Base-by-base conservation (phyloP, 768 basidiomycete genomes). In the Naganishia vishniacii region DNA sequence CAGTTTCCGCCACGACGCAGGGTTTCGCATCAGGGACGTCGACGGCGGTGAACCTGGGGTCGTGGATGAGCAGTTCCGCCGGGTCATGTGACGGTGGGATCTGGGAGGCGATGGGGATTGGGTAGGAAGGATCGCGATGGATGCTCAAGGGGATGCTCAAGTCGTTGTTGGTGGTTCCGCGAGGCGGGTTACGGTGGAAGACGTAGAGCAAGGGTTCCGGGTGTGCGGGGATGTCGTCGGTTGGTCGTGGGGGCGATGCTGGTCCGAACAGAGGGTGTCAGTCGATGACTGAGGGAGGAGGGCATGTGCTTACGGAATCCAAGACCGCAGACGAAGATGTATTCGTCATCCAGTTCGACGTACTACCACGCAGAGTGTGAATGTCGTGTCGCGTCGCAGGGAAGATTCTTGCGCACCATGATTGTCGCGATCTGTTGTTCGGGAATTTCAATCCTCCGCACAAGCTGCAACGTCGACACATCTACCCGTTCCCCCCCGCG, bases 301-400 rank as follows among this genome's bases (percentile, higher is more conserved):
- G 8, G 18, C 4, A 48, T 5, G 47, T 5, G 26, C 53, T 1
- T 12, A 56, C 53, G 34, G 37, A 40, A 56, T n/a, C 53, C 53
- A 1, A 40, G 13, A 1, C 53, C 53, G 25, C 53, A 56, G 18
- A 56, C 1, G 37, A 56, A 56, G 1, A 56, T 25, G 37, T 40
- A 56, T 26, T 56, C 53, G 23, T 56, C 53, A 23, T 56, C 53
- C n/a, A 56, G 23, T 16, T 56, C 53, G 13, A 56, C 40, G 37
- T 56, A 56, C 53, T 56, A 29, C 26, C 29, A 49, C 26, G 20
- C 9, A 2, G 18, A 31, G 26, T 4, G 48, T 34, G 32, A 12
- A 15, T 12, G 11, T 34, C 29, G 8, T 4, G 6, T 16, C 16
- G 4, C 47, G 15, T 13, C 25, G 15, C 8, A 2, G 8, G 12